Evolutionary conservation across 2,329 filamentous ascomycete species (phyloP).

Genomic region (Sporothrix mexicana): DNA sequence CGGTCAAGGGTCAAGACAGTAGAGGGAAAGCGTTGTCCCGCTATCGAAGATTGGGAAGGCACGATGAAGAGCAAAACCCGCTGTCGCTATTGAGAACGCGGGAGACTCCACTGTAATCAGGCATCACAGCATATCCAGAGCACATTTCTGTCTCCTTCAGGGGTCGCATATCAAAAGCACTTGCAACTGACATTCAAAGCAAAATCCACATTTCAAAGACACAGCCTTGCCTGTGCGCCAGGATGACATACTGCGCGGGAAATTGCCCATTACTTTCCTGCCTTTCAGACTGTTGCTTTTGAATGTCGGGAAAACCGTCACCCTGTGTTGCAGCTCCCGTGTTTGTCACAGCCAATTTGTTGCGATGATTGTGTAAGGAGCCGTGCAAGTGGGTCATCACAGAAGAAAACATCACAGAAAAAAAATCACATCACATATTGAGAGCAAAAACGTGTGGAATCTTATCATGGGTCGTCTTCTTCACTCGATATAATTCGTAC

Average conservation of each 20-base stretch:
- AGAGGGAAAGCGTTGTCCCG: too few relatives aligned
- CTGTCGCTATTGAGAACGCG: background rate
- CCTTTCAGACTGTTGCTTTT: background rate
- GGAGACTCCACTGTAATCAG: background rate
- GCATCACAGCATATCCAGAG: conserved; percentile 3
- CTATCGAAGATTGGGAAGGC: too few relatives aligned
- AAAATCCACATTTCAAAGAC: background rate
- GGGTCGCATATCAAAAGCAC: conserved; percentile 1
- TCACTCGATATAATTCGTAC: background rate
- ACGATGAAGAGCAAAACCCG: background rate
- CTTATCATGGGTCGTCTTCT: background rate
- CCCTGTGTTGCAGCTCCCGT: background rate
- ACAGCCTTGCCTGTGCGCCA: too few relatives aligned
- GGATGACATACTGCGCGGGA: background rate
- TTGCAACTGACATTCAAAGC: background rate
- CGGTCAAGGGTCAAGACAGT: too few relatives aligned
- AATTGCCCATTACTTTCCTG: background rate
- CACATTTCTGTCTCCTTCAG: background rate
- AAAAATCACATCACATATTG: conserved; percentile 4
- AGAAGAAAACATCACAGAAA: background rate
- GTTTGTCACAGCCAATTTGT: background rate
- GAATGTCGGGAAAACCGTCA: background rate
- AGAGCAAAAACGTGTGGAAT: background rate
- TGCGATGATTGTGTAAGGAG: background rate
- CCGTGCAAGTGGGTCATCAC: background rate